These are phyloP conservation scores for Leccinum pellstonianum DNA, from an alignment of 768 basidiomycete species.

Conservation along the genomic window DNA sequence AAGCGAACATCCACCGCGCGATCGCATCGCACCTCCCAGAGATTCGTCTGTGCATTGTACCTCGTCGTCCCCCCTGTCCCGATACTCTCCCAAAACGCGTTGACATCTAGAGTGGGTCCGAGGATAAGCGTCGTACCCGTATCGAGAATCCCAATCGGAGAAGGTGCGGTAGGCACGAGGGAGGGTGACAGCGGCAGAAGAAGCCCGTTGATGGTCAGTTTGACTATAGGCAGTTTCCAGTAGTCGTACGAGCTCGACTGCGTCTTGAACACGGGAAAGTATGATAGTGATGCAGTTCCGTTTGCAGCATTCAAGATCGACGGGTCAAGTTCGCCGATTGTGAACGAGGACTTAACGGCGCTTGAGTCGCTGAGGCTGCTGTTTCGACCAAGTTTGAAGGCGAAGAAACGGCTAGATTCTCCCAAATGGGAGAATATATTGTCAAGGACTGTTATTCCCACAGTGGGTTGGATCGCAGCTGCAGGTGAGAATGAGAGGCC, in stretches of 20 bases:
- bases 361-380: conserved; percentile 18
- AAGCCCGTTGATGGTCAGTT: conserved; percentile 44
- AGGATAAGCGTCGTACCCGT: conserved; percentile 60
- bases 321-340: conserved; percentile 49
- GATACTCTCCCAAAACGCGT: conserved; percentile 49
- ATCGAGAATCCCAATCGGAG: conserved; percentile 58
- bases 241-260: conserved; percentile 44
- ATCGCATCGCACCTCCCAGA: conserved; percentile 54
- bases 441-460: conserved; percentile 46
- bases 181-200: conserved; percentile 44
- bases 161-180: conserved; percentile 39
- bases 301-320: conserved; percentile 22
- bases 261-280: conserved; percentile 41
- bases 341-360: conserved; percentile 43
- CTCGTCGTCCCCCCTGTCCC: conserved; percentile 39
- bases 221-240: conserved; percentile 55
- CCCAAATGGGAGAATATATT: conserved; percentile 46
- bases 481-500: conserved; percentile 51
- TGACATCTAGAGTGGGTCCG: conserved; percentile 52
- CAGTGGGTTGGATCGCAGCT: conserved; percentile 44
- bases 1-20: conserved; percentile 47
- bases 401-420: conserved; percentile 46
- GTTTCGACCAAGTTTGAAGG: conserved; percentile 46
- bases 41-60: conserved; percentile 34
- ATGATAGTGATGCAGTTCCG: conserved; percentile 33